Evolutionary conservation across 768 basidiomycete genomes (phyloP).

Genomic region (Pleurotus citrinopileatus): DNA sequence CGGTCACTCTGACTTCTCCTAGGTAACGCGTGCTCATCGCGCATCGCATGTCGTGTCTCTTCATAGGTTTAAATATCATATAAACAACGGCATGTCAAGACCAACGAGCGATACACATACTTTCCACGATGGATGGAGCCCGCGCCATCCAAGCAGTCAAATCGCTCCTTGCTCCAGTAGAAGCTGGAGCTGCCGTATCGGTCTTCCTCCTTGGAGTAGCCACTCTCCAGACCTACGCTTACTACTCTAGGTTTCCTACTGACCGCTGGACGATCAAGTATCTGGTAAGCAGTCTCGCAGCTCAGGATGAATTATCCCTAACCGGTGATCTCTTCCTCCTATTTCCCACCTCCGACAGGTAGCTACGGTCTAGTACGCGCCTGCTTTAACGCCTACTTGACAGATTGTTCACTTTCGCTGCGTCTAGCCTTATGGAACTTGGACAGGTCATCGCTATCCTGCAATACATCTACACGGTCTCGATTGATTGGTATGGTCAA

Average conservation of each 20-base stretch:
- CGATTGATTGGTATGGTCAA: conserved; percentile 22
- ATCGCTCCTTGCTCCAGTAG: background rate
- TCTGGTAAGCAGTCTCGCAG: background rate
- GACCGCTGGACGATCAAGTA: conserved; percentile 1
- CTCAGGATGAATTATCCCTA: background rate
- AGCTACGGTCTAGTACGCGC: background rate
- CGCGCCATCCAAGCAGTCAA: background rate
- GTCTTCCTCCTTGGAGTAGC: conserved; percentile 5
- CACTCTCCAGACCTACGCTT: background rate
- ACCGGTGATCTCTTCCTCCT: background rate
- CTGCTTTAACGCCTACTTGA: background rate
- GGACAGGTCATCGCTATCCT: conserved; percentile 24
- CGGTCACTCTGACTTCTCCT: too few relatives aligned
- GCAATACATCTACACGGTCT: conserved; percentile 27
- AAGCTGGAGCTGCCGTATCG: background rate
- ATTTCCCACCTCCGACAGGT: background rate
- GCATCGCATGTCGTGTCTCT: too few relatives aligned
- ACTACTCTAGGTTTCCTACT: background rate
- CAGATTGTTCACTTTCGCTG: background rate
- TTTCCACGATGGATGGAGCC: background rate
- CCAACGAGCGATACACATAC: too few relatives aligned
- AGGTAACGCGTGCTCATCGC: too few relatives aligned
- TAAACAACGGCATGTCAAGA: too few relatives aligned
- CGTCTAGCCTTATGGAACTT: conserved; percentile 22
- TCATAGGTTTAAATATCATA: too few relatives aligned